phyloP scores from a whole-genome alignment of 192 early-diverging fungal genomes.

The Mortierella claussenii region DNA sequence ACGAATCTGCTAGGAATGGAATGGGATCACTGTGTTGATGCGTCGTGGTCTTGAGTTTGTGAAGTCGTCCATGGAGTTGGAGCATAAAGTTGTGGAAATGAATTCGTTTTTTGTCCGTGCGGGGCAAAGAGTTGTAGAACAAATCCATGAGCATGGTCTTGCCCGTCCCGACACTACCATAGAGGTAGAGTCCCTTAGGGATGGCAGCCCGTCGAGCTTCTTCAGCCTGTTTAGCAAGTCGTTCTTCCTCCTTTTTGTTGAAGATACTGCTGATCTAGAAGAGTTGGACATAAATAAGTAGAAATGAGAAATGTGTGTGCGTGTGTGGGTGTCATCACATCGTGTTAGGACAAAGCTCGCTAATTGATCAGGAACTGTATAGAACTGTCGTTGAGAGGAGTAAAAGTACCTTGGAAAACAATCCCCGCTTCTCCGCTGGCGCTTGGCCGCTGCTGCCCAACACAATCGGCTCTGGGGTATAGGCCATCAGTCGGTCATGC shows the following conservation, averaged over 20 bases:
- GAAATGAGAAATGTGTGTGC: neutral
- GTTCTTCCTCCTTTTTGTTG: conserved; percentile 40
- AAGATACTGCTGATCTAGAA: conserved; percentile 30
- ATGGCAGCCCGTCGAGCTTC: conserved; percentile 29
- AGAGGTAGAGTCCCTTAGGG: conserved; percentile 68
- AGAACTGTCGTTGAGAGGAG: too few species aligned
- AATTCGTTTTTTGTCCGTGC: conserved; percentile 81
- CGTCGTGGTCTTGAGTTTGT: conserved; percentile 65
- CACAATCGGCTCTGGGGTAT: conserved; percentile 59
- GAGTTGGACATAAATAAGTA: neutral
- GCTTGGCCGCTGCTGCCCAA: conserved; percentile 4
- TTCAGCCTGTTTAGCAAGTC: conserved; percentile 25
- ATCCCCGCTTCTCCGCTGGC: conserved; percentile 8
- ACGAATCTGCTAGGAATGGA: conserved; percentile 79
- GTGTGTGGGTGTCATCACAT: too few species aligned
- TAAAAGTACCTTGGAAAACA: conserved; percentile 33
- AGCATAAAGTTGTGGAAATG: conserved; percentile 99
- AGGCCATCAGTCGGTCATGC: conserved; percentile 67
- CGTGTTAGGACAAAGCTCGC: too few species aligned
- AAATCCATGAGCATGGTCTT: conserved; percentile 98
- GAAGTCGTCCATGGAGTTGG: conserved; percentile 84
- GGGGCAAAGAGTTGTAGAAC: conserved; percentile 84
- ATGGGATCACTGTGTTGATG: conserved; percentile 69
- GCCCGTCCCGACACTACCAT: conserved; percentile 88
- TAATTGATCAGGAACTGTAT: too few species aligned